A percentile compares a stretch with the other conserved stretches of the same genome.
Conservation (phyloP, 192 early-diverging fungal species). For the Lunasporangiospora selenospora region DNA sequence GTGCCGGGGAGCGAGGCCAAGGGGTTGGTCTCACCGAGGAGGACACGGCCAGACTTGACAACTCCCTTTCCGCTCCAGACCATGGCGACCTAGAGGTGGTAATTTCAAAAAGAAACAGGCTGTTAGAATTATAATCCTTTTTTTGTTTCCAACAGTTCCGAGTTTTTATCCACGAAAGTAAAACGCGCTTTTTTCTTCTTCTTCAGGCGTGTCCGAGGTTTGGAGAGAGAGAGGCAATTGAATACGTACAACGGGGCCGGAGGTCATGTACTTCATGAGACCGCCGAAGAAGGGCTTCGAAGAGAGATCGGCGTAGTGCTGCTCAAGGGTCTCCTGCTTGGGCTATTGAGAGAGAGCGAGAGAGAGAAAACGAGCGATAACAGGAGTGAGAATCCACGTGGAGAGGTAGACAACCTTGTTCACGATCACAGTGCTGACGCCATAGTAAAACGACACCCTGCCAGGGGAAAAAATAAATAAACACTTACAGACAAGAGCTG, state of each 20-base stretch:
- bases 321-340: constrained; percentile 69
- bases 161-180: too few species aligned
- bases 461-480: not conserved
- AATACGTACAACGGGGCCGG: constrained; percentile 86
- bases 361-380: not conserved
- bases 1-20: constrained; percentile 85
- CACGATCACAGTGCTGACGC: too few species aligned
- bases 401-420: too few species aligned
- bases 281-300: constrained; percentile 89
- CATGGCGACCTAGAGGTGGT: constrained; percentile 52
- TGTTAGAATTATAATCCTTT: too few species aligned
- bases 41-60: constrained; percentile 84
- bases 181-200: too few species aligned
- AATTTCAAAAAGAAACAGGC: not conserved
- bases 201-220: too few species aligned
- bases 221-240: not conserved
- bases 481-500: constrained; percentile 66
- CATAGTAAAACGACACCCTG: not conserved
- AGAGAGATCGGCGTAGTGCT: constrained; percentile 89
- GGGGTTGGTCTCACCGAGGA: constrained; percentile 95
- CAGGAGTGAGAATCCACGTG: not conserved
- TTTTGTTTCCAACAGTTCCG: too few species aligned
- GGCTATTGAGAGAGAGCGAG: constrained; percentile 43
- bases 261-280: constrained; percentile 93
- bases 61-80: constrained; percentile 90